Evolutionary conservation across 164 flowering plant genomes (phyloP), one percentile per base, ranked within the genome.

Genomic region (Litsea cubeba): DNA sequence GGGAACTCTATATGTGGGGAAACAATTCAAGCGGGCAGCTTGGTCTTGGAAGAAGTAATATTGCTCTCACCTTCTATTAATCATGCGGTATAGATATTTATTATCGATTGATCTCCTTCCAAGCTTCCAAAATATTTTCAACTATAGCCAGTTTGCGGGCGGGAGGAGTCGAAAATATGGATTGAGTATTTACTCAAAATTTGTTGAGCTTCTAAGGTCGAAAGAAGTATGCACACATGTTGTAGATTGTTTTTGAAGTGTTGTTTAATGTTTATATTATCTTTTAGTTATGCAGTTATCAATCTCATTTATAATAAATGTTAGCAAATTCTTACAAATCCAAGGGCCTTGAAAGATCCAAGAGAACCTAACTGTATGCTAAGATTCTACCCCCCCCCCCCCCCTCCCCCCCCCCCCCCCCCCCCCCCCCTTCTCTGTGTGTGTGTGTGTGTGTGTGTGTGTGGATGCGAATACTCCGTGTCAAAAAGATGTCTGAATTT

Each of bases 1-100:
- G 98, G 30, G 98, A 90, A 75, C 93, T 96, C 20, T 94, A 91
- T 80, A 83, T 92, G 89, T 96, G 99, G 98, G 99, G 99, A 26
- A 90, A 83, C 76, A 96, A 96, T 80, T 82, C 94, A 50, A 85
- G 81, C 77, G 98, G 99, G 64, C 99, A 96, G 84, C 97, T 96
- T 81, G 99, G 99, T 64, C 91, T 93, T 78, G 99, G 99, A 82
- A 96, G 84, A 86, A 91, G 99, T 46, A 71, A 70, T 72, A 62
- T 15, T 50, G 17, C 22, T 24, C 2, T 30, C 72, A 50, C 63
- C 65, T 72, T 51, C 65, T 68, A 10, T 50, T 73, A 57, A n/a
- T 22, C 60, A 24, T 70, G 72, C 50, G 58, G 60, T 71, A 58
- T 58, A 51, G 8, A 23, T 23, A 23, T 12, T 23, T 35, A 58